Conservation (phyloP, 2,329 filamentous ascomycete species). For the Cladosporium sphaerospermum region DNA sequence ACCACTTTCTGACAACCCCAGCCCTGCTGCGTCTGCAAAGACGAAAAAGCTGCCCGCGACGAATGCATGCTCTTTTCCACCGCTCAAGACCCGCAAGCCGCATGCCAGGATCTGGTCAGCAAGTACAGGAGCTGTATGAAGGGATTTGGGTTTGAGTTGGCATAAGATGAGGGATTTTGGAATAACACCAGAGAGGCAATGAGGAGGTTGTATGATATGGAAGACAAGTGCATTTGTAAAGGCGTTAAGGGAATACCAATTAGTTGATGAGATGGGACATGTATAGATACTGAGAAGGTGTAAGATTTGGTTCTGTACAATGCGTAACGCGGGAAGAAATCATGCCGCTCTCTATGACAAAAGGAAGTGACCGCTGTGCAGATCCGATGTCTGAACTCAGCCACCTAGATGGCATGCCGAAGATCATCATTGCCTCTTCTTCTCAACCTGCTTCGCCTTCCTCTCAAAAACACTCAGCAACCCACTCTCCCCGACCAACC, state of each 20-base stretch:
- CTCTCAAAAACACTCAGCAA: constrained; percentile 13
- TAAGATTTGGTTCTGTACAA: too few relatives aligned
- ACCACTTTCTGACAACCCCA: constrained; percentile 33
- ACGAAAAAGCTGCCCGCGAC: constrained; percentile 86
- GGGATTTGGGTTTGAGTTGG: constrained; percentile 75
- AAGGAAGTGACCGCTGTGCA: too few relatives aligned
- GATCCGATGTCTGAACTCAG: too few relatives aligned
- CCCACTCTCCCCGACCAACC: constrained; percentile 52
- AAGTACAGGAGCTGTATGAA: constrained; percentile 90
- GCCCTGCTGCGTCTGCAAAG: constrained; percentile 97
- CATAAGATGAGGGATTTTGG: constrained; percentile 7
- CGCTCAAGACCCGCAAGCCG: constrained; percentile 70
- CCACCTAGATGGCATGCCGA: too few relatives aligned
- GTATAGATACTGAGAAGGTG: too few relatives aligned
- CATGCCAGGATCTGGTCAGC: constrained; percentile 76
- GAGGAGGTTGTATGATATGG: not conserved
- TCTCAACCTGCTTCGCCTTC: constrained; percentile 22
- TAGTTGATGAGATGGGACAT: too few relatives aligned
- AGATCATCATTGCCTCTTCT: constrained; percentile 34
- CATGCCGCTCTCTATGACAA: too few relatives aligned
- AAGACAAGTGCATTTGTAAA: not conserved
- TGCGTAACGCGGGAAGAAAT: too few relatives aligned
- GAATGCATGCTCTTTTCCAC: constrained; percentile 99
- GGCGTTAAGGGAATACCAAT: too few relatives aligned
- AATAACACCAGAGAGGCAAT: not conserved